These are phyloP conservation scores for Amanita rimosa DNA, from an alignment of 768 basidiomycete genomes.

Conservation along the genomic window DNA sequence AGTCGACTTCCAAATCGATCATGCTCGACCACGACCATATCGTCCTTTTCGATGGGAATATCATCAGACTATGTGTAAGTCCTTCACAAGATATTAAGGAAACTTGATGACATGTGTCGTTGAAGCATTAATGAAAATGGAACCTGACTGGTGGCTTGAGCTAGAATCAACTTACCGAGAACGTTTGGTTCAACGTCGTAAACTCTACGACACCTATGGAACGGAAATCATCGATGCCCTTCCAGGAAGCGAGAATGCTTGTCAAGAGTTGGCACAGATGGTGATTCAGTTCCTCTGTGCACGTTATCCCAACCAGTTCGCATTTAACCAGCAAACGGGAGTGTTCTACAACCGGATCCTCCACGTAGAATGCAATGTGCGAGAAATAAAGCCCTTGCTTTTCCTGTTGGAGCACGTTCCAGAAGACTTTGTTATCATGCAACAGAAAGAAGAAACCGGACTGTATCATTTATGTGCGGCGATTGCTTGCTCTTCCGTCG, in stretches of 20 bases:
- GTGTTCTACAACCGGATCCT: constrained; percentile 34
- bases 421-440: constrained; percentile 37
- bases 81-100: background rate
- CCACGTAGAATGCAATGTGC: constrained; percentile 17
- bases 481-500: constrained; percentile 34
- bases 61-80: constrained; percentile 44
- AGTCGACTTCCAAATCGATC: constrained; percentile 28
- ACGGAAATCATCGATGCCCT: constrained; percentile 30
- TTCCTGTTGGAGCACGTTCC: constrained; percentile 41
- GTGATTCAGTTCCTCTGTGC: constrained; percentile 44
- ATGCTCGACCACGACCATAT: constrained; percentile 37
- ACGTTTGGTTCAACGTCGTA: constrained; percentile 29
- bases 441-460: constrained; percentile 29
- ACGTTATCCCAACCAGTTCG: constrained; percentile 45
- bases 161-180: constrained; percentile 38
- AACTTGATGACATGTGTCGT: background rate
- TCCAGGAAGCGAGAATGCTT: constrained; percentile 38
- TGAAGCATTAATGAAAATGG: constrained; percentile 38
- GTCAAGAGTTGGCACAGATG: constrained; percentile 42
- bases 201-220: constrained; percentile 26
- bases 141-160: constrained; percentile 47
- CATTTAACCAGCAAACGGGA: constrained; percentile 20
- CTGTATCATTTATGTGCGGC: constrained; percentile 33
- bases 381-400: constrained; percentile 21
- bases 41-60: constrained; percentile 46